Evolutionary conservation across 192 early-diverging fungal genomes (phyloP), one percentile per base, ranked within the genome.

Genomic region (Chytriomyces hyalinus): DNA sequence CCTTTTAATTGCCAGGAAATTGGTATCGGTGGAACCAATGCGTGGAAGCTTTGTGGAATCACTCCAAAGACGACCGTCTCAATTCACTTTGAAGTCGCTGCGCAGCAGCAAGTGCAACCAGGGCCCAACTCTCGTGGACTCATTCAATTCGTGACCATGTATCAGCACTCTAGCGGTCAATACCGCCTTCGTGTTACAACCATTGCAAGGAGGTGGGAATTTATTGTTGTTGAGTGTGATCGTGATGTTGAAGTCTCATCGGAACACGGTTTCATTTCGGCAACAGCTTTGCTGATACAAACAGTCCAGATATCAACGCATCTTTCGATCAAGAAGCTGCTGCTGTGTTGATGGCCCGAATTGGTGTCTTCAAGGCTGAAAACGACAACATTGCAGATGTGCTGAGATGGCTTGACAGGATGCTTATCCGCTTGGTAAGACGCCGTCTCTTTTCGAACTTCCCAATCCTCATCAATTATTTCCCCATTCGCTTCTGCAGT

Each of bases 301-400:
- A 88, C 67, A 91, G 88, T 57, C 94, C 95, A 17, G 92, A 94
- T 62, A 95, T 99, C 68, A 87, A 92, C 20, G 90, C 90, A 47
- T 94, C 96, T 8, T 98, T 99, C 75, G 97, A 99, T 83, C 96
- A 99, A 85, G 97, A 99, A 80, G 94, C 97, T 0, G 92, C 97
- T 0, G 97, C 97, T 3, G 96, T 97, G 11, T 84, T 99, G 20
- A 99, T 98, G 96, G 90, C 96, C 20, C 93, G 97, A 75, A 98
- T 99, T 70, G 94, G 94, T 4, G 92, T 94, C 36, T 97, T 95
- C 86, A 98, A 98, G 88, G 93, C 95, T 11, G 97, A 98, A 75
- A 91, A 94, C 74, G 97, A 99, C 79, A 96, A 99, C 86, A 93
- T 93, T 1, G 94, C 96, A 43, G 97, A 98, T 81, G 97, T 99